phyloP scores from a whole-genome alignment of 2,329 filamentous ascomycete species.

The Aspergillus transmontanensis region DNA sequence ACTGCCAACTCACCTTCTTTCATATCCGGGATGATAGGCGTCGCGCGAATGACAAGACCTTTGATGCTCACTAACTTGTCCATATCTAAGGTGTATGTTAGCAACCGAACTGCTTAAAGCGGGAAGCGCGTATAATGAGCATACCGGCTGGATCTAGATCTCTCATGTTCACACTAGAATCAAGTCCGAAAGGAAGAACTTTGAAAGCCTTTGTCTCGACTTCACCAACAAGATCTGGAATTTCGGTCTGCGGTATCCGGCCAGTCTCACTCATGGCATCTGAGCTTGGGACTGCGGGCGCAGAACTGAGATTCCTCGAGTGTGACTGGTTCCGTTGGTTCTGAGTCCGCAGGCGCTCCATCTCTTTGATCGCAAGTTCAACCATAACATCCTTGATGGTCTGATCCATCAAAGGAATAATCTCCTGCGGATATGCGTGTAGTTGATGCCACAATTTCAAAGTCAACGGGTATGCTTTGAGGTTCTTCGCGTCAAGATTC shows the following conservation, averaged over 20 bases:
- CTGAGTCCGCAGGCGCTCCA: slow-evolving; percentile 66
- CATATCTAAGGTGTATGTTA: slow-evolving; percentile 65
- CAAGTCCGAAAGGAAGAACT: slow-evolving; percentile 85
- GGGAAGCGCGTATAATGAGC: slow-evolving; percentile 14
- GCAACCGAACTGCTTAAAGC: slow-evolving; percentile 5
- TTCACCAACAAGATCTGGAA: slow-evolving; percentile 73
- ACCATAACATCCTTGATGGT: slow-evolving; percentile 91
- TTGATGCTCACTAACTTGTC: slow-evolving; percentile 95
- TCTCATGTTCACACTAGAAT: slow-evolving; percentile 84
- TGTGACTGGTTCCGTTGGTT: slow-evolving; percentile 51
- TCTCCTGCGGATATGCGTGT: slow-evolving; percentile 92
- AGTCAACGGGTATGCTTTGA: slow-evolving; percentile 91
- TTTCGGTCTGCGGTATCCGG: slow-evolving; percentile 43
- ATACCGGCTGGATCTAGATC: slow-evolving; percentile 85
- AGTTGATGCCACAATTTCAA: slow-evolving; percentile 94
- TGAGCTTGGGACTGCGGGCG: slow-evolving; percentile 77
- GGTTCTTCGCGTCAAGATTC: slow-evolving; percentile 84
- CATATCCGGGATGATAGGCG: slow-evolving; percentile 97
- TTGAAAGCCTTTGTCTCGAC: slow-evolving; percentile 80
- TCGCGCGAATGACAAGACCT: slow-evolving; percentile 92
- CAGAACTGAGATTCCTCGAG: slow-evolving; percentile 65
- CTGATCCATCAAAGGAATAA: slow-evolving; percentile 95
- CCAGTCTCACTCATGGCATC: slow-evolving; percentile 60
- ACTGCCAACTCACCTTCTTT: slow-evolving; percentile 65
- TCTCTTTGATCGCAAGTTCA: slow-evolving; percentile 80